Evolutionary conservation across 768 basidiomycete species (phyloP), one percentile per base, ranked within the genome.

Genomic region (Clitopilus hobsonii): DNA sequence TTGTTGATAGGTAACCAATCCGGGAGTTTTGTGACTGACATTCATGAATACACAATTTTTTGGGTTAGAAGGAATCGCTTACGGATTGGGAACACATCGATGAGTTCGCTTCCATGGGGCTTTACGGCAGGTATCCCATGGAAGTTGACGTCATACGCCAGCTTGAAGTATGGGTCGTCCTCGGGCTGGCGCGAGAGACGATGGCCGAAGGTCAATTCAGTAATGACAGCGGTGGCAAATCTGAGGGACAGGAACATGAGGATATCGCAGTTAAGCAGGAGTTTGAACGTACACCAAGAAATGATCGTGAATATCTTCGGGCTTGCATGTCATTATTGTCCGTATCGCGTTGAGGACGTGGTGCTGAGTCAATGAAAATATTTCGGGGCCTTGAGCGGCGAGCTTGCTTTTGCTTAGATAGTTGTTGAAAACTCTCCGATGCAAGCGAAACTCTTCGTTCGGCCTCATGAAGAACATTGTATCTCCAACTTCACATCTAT

Each of bases 341-440:
- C 55, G 11, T 55, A 54, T 29, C 59, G 57, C 23, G 52, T 38
- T 27, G 56, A 20, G 8, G 55, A 45, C 20, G 50, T 51, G 14
- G 53, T 26, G 6, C 29, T 56, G 30, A 16, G 28, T 20, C 38
- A 24, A 49, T 36, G 56, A 22, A 56, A 56, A 56, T 54, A 50
- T 38, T 49, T 49, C 49, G 32, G 25, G 36, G 13, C 18, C 1
- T 58, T 57, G 13, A 61, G n/a, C n/a, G n/a, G n/a, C n/a, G n/a
- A 60, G 10, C 50, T 53, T 32, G 62, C 65, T 23, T 41, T 26
- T 41, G 27, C 24, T 10, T 23, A 72, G 59, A 51, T 30, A 60
- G 49, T 18, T 68, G 53, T 18, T 69, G 66, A 27, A 68, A 57
- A 52, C 62, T 53, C 26, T 59, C 0, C 70, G 65, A 36, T 68